A percentile compares a stretch with the other conserved stretches of the same genome.
Evolutionary conservation across 2,329 filamentous ascomycete genomes (phyloP).

Genomic region (Colletotrichum tofieldiae): DNA sequence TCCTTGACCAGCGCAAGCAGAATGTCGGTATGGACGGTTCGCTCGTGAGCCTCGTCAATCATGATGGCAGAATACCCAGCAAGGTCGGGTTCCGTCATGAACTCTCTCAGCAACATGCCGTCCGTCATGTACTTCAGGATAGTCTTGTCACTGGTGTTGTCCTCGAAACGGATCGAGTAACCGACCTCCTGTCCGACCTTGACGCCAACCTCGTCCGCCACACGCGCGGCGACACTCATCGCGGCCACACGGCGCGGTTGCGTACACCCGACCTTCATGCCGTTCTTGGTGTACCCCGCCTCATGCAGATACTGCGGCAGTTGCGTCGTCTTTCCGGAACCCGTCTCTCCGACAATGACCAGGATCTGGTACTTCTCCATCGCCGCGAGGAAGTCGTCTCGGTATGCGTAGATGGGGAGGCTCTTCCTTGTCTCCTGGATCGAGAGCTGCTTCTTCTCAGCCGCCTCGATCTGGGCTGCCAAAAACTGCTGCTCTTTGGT

Average conservation of each 20-base stretch:
- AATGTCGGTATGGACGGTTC: conserved; percentile 93
- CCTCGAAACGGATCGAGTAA: conserved; percentile 95
- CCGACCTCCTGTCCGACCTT: conserved; percentile 94
- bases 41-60: conserved; percentile 98
- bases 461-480: conserved; percentile 86
- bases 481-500: conserved; percentile 85
- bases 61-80: conserved; percentile 89
- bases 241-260: conserved; percentile 96
- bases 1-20: conserved; percentile 91
- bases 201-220: conserved; percentile 93
- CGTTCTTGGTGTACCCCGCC: conserved; percentile 88
- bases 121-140: conserved; percentile 97
- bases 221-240: conserved; percentile 97
- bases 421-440: conserved; percentile 95
- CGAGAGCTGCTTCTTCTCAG: conserved; percentile 87
- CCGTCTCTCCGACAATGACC: conserved; percentile 95
- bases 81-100: conserved; percentile 90
- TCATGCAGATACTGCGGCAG: conserved; percentile 95
- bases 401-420: conserved; percentile 90
- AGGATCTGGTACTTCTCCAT: conserved; percentile 89
- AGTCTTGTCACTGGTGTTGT: conserved; percentile 92
- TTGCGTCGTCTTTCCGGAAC: conserved; percentile 96
- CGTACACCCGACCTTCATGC: conserved; percentile 90
- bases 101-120: conserved; percentile 91
- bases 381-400: conserved; percentile 88